Base-by-base conservation (phyloP, 176 grass and related monocot species). In the Triticum aestivum region DNA sequence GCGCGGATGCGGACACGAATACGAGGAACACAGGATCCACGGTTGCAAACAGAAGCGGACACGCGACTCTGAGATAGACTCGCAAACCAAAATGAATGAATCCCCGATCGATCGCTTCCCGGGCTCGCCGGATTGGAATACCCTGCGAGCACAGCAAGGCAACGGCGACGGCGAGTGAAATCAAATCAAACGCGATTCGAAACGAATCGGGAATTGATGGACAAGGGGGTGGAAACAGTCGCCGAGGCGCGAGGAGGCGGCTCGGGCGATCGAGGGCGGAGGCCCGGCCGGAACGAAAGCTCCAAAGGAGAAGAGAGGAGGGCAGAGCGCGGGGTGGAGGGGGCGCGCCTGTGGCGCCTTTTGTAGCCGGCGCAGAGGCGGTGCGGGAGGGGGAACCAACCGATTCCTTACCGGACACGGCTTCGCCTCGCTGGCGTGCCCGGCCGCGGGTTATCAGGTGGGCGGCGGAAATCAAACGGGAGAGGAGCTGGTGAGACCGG, bases 301-400 rank as follows among this genome's bases (percentile, higher is more conserved):
- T 52, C 14, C 4, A 1, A 10, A 5, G 37, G 0, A 17, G 15
- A 20, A 24, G 2, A 12, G 2, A 7, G 12, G 41, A 23, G 3
- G 1, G 0, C 23, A 2, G 41, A 65, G 23, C 79, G 84, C 84
- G 6, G 63, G 79, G 26, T 1, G 2, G 20, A 11, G 6, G 3
- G 14, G 12, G 0, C 4, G 65, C 42, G 2, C 32, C 10, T 37
- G 8, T 24, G 24, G 58, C 66, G 34, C 20, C 3, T 59, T 87
- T 73, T 90, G 83, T 90, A 83, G 65, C 18, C 44, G 66, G 4
- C 1, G 66, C 7, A 30, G 44, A 79, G 84, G 74, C 84, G 84
- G 84, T 65, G 65, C 3, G 49, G 49, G 49, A 51, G 45, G 45
- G 58, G 29, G 80, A 87, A 6, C 37, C 37, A 38, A 38, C 37